A percentile compares a stretch with the other conserved stretches of the same genome.
These are phyloP conservation scores for Nyssa sinensis DNA, from an alignment of 148 eudicot genomes.

Conservation along the genomic window DNA sequence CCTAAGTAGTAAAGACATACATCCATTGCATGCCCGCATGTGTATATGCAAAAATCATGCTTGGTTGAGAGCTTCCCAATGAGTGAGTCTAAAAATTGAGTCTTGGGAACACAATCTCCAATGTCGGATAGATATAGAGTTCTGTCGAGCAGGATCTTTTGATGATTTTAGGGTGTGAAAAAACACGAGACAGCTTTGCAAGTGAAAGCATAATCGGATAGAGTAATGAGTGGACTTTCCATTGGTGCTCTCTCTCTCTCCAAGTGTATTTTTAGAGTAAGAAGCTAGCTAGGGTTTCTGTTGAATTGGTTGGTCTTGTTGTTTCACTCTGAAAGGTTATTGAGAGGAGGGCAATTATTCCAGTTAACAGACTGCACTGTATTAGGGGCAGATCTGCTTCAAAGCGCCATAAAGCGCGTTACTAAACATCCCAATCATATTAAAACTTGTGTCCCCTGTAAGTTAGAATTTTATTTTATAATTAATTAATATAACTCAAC, in stretches of 20 bases:
- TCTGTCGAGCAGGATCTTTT: neutral
- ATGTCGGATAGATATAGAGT: neutral
- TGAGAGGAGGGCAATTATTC: conserved; percentile 7
- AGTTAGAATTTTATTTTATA: too few relatives aligned
- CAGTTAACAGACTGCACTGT: neutral
- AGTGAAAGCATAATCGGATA: neutral
- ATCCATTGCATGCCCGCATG: neutral
- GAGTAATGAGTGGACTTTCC: neutral
- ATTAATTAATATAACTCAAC: too few relatives aligned
- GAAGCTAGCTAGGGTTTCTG: neutral
- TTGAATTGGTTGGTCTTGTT: neutral
- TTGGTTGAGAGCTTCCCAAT: too few relatives aligned
- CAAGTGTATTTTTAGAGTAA: neutral
- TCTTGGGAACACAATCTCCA: neutral
- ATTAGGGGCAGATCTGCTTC: neutral
- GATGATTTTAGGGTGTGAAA: neutral
- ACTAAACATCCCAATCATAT: neutral
- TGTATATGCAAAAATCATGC: too few relatives aligned
- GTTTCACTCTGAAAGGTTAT: neutral
- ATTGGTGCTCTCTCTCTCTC: neutral
- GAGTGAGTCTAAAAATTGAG: too few relatives aligned
- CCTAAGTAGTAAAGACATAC: too few relatives aligned
- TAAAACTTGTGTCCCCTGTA: too few relatives aligned
- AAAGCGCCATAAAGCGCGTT: neutral
- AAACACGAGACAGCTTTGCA: neutral